phyloP scores from a whole-genome alignment of 441 rosid genomes.

The Pelargonium australe region DNA sequence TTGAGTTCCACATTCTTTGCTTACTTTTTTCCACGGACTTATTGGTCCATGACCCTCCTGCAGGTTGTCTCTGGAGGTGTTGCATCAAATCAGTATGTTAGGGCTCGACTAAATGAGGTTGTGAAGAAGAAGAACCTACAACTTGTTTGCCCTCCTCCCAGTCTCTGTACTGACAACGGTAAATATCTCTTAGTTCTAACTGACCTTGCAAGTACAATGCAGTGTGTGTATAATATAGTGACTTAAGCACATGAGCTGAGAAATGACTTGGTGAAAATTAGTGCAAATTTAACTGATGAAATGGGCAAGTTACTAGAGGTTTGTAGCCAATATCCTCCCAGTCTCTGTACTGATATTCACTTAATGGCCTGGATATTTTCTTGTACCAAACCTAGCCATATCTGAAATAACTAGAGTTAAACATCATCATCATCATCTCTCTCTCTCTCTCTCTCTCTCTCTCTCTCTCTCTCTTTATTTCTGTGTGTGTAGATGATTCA shows the following conservation, averaged over 20 bases:
- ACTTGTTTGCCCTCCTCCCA: slow-evolving; percentile 82
- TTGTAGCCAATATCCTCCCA: too few species aligned
- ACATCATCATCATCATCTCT: too few species aligned
- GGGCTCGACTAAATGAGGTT: slow-evolving; percentile 52
- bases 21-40: slow-evolving; percentile 10
- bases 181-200: slow-evolving; percentile 10
- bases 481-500: too few species aligned
- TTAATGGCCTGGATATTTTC: too few species aligned
- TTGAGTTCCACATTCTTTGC: slow-evolving; percentile 11
- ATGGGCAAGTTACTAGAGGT: too few species aligned
- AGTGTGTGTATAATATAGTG: background rate
- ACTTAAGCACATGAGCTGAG: background rate
- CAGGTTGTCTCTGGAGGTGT: slow-evolving; percentile 97
- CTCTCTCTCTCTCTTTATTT: too few species aligned
- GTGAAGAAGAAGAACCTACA: slow-evolving; percentile 57
- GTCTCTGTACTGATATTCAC: too few species aligned
- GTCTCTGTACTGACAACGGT: slow-evolving; percentile 94
- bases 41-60: slow-evolving; percentile 19
- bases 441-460: too few species aligned
- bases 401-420: too few species aligned
- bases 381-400: too few species aligned
- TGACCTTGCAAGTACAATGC: background rate
- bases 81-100: slow-evolving; percentile 76
- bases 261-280: too few species aligned
- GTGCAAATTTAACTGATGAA: too few species aligned